phyloP scores from a whole-genome alignment of 345 rosid species.

The Cochlearia excelsa region DNA sequence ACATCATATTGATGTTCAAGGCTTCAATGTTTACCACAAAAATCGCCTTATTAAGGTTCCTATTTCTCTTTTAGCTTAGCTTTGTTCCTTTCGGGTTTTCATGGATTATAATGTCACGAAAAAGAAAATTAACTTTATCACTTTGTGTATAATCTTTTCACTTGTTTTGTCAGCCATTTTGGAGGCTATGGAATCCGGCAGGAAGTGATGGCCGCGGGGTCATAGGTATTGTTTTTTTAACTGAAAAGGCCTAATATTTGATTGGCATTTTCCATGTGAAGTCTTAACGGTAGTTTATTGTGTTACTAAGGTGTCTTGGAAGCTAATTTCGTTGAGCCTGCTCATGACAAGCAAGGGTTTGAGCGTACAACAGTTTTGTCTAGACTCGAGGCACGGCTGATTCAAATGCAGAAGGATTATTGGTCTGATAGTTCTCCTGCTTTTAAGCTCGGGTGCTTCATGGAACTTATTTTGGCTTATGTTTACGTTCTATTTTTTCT shows the following conservation, averaged over 20 bases:
- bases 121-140: not conserved
- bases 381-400: constrained; percentile 70
- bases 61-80: constrained; percentile 6
- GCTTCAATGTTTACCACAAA: constrained; percentile 92
- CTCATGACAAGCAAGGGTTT: constrained; percentile 96
- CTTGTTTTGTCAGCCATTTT: constrained; percentile 68
- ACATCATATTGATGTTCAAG: constrained; percentile 85
- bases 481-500: constrained; percentile 25
- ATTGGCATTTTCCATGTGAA: not conserved
- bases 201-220: constrained; percentile 98
- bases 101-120: no score
- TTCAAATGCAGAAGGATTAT: constrained; percentile 81
- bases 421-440: constrained; percentile 50
- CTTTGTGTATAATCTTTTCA: not conserved
- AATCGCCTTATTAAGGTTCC: constrained; percentile 89
- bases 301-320: constrained; percentile 70
- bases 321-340: constrained; percentile 96
- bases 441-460: constrained; percentile 4
- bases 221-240: constrained; percentile 48
- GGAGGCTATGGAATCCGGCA: constrained; percentile 97
- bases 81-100: not conserved
- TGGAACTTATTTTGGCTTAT: constrained; percentile 2
- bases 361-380: constrained; percentile 87
- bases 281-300: constrained; percentile 31
- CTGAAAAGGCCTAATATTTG: constrained; percentile 10